phyloP scores from a whole-genome alignment of 164 flowering plant species.

The Malania oleifera region DNA sequence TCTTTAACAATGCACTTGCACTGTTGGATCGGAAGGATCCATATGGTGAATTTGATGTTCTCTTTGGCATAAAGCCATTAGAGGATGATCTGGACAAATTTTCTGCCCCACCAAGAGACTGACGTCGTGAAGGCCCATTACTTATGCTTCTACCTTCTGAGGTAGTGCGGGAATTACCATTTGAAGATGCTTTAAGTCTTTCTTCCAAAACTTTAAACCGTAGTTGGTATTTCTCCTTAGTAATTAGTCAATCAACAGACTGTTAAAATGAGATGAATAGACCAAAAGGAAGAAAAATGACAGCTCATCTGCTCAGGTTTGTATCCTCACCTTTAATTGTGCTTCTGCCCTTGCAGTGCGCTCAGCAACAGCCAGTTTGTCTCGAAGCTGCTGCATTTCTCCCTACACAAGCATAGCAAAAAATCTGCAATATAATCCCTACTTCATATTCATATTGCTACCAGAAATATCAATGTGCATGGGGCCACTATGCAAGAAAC shows the following conservation, averaged over 20 bases:
- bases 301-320: background rate
- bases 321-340: slow-evolving; percentile 46
- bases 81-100: slow-evolving; percentile 34
- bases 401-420: slow-evolving; percentile 35
- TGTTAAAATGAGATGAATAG: background rate
- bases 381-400: slow-evolving; percentile 74
- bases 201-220: slow-evolving; percentile 75
- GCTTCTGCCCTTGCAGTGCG: slow-evolving; percentile 77
- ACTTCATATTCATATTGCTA: background rate
- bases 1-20: slow-evolving; percentile 29
- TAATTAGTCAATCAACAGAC: background rate
- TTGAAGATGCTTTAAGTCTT: slow-evolving; percentile 33
- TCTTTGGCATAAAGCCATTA: slow-evolving; percentile 37
- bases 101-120: slow-evolving; percentile 63
- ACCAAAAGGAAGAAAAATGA: background rate
- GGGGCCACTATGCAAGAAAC: too few species aligned
- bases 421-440: background rate
- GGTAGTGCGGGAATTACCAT: slow-evolving; percentile 19
- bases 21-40: slow-evolving; percentile 26
- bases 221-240: slow-evolving; percentile 58
- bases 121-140: slow-evolving; percentile 51
- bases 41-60: slow-evolving; percentile 22
- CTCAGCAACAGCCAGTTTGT: slow-evolving; percentile 59
- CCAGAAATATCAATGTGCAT: background rate
- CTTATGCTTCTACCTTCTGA: slow-evolving; percentile 31